Evolutionary conservation across 2,329 filamentous ascomycete species (phyloP).

Genomic region (Fonsecaea erecta): DNA sequence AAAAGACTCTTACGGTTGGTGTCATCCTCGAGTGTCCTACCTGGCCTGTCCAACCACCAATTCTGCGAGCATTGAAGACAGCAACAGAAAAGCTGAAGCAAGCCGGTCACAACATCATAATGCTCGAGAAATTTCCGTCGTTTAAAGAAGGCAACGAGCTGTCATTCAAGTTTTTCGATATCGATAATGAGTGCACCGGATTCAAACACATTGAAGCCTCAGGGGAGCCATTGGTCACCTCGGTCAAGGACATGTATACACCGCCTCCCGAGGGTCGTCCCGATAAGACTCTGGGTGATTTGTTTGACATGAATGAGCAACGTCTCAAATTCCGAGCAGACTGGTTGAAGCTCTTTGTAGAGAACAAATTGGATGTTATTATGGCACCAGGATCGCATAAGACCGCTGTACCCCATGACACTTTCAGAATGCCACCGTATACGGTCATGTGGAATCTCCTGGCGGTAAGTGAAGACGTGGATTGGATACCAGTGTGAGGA

Average conservation of each 20-base stretch:
- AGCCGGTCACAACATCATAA: conserved; percentile 55
- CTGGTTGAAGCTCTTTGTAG: conserved; percentile 38
- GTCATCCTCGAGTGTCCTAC: conserved; percentile 47
- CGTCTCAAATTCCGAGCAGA: conserved; percentile 21
- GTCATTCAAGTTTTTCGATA: conserved; percentile 23
- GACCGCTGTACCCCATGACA: conserved; percentile 65
- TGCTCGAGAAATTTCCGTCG: conserved; percentile 39
- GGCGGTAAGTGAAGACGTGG: conserved; percentile 49
- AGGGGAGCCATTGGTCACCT: conserved; percentile 29
- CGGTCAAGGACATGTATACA: conserved; percentile 29
- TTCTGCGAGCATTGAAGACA: conserved; percentile 46
- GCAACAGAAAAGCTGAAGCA: conserved; percentile 43
- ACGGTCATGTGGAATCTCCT: conserved; percentile 65
- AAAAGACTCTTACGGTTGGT: conserved; percentile 41
- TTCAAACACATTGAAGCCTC: conserved; percentile 41
- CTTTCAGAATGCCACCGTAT: conserved; percentile 45
- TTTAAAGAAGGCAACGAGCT: conserved; percentile 25
- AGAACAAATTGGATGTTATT: conserved; percentile 61
- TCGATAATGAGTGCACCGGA: conserved; percentile 28
- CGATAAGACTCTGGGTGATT: conserved; percentile 20
- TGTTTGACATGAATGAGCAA: conserved; percentile 26
- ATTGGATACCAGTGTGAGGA: neutral
- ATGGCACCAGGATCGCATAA: conserved; percentile 65
- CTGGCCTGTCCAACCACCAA: conserved; percentile 45
- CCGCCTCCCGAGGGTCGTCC: conserved; percentile 26